Conservation (phyloP, 1,139 yeast genomes). For the Williopsis jadinii region DNA sequence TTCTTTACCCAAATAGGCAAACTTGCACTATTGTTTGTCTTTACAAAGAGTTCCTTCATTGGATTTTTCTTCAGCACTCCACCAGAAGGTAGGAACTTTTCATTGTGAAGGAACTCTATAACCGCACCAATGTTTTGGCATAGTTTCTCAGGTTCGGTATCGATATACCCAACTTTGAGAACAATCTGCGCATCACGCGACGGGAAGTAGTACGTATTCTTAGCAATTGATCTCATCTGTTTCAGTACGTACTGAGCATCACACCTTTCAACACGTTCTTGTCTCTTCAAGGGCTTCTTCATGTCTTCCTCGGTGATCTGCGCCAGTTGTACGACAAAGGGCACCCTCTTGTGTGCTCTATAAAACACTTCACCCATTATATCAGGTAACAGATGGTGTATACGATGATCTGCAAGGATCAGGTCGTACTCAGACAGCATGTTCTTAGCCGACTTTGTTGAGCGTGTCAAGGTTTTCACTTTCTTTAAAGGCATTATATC, state of each 20-base stretch:
- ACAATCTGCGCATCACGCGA: conserved; percentile 40
- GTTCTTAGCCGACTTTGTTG: conserved; percentile 33
- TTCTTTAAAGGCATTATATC: conserved; percentile 42
- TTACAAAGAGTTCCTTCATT: conserved; percentile 47
- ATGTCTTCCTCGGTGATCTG: conserved; percentile 35
- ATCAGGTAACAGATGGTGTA: conserved; percentile 50
- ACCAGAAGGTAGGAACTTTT: conserved; percentile 45
- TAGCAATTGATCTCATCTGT: conserved; percentile 55
- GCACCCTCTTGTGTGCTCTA: conserved; percentile 52
- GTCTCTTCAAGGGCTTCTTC: conserved; percentile 8
- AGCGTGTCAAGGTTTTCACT: conserved; percentile 37
- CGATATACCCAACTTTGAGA: conserved; percentile 44
- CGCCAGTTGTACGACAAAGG: conserved; percentile 62
- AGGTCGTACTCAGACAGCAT: conserved; percentile 55
- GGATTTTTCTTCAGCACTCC: conserved; percentile 31
- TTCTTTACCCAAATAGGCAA: conserved; percentile 34
- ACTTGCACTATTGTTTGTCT: conserved; percentile 59
- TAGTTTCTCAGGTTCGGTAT: conserved; percentile 37
- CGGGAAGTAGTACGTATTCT: conserved; percentile 53
- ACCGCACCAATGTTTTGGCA: conserved; percentile 51
- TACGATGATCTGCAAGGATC: conserved; percentile 59
- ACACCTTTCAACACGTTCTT: conserved; percentile 33
- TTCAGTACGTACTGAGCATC: conserved; percentile 54
- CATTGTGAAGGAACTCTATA: conserved; percentile 41
- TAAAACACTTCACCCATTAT: conserved; percentile 52